Conservation (phyloP, 371 early-diverging fungal genomes). For the Apophysomyces elegans region DNA sequence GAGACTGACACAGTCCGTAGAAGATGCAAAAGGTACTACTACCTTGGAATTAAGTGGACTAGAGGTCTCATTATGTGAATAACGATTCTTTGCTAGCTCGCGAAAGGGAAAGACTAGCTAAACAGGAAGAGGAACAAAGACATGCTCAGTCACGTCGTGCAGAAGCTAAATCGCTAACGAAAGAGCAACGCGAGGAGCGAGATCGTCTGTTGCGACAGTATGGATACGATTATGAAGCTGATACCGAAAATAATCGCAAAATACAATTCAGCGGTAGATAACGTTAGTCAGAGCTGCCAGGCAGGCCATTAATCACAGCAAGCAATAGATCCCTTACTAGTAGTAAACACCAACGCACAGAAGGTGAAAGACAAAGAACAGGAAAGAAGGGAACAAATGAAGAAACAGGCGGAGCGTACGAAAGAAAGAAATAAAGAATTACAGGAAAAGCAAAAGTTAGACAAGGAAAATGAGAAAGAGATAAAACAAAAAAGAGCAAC, state of each 20-base stretch:
- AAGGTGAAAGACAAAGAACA: slow-evolving; percentile 57
- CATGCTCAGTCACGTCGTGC: slow-evolving; percentile 21
- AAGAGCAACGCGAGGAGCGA: slow-evolving; percentile 58
- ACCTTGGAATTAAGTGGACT: too few relatives aligned
- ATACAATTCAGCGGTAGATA: slow-evolving; percentile 14
- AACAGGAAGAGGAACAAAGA: slow-evolving; percentile 29
- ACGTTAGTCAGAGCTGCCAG: background rate
- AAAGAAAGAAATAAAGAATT: slow-evolving; percentile 59
- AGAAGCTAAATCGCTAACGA: slow-evolving; percentile 39
- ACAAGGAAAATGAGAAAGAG: slow-evolving; percentile 39
- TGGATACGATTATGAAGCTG: slow-evolving; percentile 54
- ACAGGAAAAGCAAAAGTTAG: slow-evolving; percentile 56
- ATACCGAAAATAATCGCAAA: slow-evolving; percentile 37
- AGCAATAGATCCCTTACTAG: slow-evolving; percentile 40
- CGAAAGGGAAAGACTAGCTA: slow-evolving; percentile 28
- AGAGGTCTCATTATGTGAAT: background rate
- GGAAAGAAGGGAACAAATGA: slow-evolving; percentile 54
- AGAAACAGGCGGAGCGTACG: slow-evolving; percentile 54
- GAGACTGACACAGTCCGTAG: slow-evolving; percentile 38
- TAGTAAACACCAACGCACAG: slow-evolving; percentile 56
- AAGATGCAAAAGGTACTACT: slow-evolving; percentile 46
- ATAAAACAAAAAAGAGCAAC: slow-evolving; percentile 55
- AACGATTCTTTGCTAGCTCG: slow-evolving; percentile 20
- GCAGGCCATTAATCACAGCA: background rate
- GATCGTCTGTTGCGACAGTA: slow-evolving; percentile 57